A percentile compares a stretch with the other conserved stretches of the same genome.
Evolutionary conservation across 345 rosid genomes (phyloP).

Genomic region (Syzygium aqueum): DNA sequence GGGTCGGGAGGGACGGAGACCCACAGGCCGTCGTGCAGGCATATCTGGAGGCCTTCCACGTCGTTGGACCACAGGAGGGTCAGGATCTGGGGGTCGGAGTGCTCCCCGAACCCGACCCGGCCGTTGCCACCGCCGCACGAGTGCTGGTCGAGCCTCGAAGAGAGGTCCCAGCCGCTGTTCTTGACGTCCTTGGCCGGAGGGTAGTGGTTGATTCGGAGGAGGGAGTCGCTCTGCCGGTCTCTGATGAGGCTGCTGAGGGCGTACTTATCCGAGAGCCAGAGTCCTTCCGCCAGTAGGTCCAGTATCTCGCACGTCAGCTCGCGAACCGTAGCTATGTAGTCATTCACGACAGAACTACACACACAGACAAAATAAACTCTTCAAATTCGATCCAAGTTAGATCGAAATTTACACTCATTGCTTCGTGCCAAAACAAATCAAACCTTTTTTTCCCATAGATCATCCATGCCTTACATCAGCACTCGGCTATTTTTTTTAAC

Average conservation of each 20-base stretch:
- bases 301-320: slow-evolving; percentile 64
- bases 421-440: not conserved
- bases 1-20: slow-evolving; percentile 80
- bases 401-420: not conserved
- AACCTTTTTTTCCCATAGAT: not conserved
- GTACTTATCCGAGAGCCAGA: slow-evolving; percentile 41
- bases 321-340: slow-evolving; percentile 49
- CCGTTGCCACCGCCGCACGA: slow-evolving; percentile 3
- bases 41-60: slow-evolving; percentile 79
- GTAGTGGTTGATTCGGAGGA: slow-evolving; percentile 75
- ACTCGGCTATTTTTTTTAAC: not conserved
- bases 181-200: slow-evolving; percentile 24
- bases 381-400: not conserved
- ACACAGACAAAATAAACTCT: not conserved
- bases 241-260: slow-evolving; percentile 60
- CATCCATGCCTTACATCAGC: not conserved
- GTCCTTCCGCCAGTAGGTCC: slow-evolving; percentile 71
- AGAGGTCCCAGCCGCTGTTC: slow-evolving; percentile 8
- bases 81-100: slow-evolving; percentile 97
- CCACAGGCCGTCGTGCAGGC: slow-evolving; percentile 54
- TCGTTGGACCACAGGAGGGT: slow-evolving; percentile 88
- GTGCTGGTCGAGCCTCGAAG: slow-evolving; percentile 4
- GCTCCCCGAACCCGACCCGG: slow-evolving; percentile 83
- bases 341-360: slow-evolving; percentile 56
- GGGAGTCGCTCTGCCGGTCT: slow-evolving; percentile 64